These are phyloP conservation scores for Daedalea quercina DNA, from an alignment of 768 basidiomycete species.

Conservation along the genomic window DNA sequence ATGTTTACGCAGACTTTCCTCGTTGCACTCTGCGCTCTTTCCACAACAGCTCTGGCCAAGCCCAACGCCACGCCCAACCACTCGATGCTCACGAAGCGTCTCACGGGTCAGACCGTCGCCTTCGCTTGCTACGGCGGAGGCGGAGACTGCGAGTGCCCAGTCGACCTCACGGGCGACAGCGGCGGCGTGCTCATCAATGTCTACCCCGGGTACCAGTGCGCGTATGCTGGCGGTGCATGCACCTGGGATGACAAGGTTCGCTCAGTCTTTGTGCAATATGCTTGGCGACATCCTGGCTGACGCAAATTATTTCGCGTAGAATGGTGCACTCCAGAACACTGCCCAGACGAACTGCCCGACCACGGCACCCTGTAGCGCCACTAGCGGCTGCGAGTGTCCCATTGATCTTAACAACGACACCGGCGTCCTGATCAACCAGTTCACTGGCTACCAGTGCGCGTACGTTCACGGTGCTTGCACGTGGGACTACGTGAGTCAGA, in stretches of 20 bases:
- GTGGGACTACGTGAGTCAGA: constrained; percentile 6
- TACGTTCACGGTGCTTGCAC: constrained; percentile 11
- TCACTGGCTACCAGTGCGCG: constrained; percentile 13
- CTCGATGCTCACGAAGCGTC: background rate
- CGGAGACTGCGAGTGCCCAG: constrained; percentile 9
- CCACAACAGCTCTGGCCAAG: background rate
- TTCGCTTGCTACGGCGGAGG: constrained; percentile 7
- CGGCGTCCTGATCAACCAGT: constrained; percentile 11
- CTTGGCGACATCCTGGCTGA: no score
- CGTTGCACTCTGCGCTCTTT: background rate
- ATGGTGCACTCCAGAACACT: constrained; percentile 1
- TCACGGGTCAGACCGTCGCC: constrained; percentile 5
- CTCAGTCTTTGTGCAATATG: no score
- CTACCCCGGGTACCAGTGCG: constrained; percentile 13
- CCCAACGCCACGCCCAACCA: background rate
- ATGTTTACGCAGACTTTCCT: background rate
- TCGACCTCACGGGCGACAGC: constrained; percentile 4
- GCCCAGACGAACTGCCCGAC: constrained; percentile 4
- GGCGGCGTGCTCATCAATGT: constrained; percentile 12
- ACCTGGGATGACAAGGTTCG: constrained; percentile 10
- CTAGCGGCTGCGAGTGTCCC: constrained; percentile 8
- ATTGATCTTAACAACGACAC: constrained; percentile 8
- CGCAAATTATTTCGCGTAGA: background rate
- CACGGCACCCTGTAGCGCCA: constrained; percentile 3
- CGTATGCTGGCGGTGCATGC: constrained; percentile 12